A percentile compares a stretch with the other conserved stretches of the same genome.
phyloP scores from a whole-genome alignment of 139 green algal species.

The Chlamydomonas sphaeroides region DNA sequence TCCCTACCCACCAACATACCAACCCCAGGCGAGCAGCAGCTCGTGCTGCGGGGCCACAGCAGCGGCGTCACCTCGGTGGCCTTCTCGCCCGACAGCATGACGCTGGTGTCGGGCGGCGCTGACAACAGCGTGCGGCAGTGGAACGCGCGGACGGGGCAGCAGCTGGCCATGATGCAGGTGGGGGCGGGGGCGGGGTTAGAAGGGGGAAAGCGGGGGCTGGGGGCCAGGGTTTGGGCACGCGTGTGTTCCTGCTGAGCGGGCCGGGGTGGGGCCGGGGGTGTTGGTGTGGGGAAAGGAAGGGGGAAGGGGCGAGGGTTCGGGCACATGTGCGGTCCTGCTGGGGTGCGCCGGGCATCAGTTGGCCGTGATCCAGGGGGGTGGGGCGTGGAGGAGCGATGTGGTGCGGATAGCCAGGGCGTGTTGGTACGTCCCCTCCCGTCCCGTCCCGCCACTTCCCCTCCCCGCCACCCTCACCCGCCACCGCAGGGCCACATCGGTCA shows the following conservation, averaged over 20 bases:
- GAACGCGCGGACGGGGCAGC: conserved; percentile 30
- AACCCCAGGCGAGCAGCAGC: conserved; percentile 23
- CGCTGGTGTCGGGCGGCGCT: conserved; percentile 23
- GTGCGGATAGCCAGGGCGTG: too few relatives aligned
- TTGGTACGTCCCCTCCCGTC: too few relatives aligned
- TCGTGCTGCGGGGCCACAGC: conserved; percentile 21
- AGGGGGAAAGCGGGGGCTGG: too few relatives aligned
- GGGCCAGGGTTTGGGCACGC: too few relatives aligned
- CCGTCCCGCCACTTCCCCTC: too few relatives aligned
- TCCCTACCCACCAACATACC: not conserved
- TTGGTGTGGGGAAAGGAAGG: not conserved
- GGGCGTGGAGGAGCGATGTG: too few relatives aligned
- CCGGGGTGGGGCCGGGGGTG: not conserved
- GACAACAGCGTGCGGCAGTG: conserved; percentile 33
- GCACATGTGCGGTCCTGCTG: not conserved
- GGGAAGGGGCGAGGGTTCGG: too few relatives aligned
- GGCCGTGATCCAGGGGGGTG: too few relatives aligned
- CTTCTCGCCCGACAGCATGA: conserved; percentile 34
- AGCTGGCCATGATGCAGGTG: conserved; percentile 37
- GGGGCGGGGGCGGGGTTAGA: too few relatives aligned
- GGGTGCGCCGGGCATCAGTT: too few relatives aligned
- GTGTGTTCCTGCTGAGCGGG: too few relatives aligned
- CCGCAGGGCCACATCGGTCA: conserved; percentile 26
- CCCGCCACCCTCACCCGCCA: not conserved
- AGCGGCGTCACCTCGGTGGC: conserved; percentile 17